A percentile compares a stretch with the other conserved stretches of the same genome.
Conservation (phyloP, 192 early-diverging fungal species). For the Funneliformis geosporum region DNA sequence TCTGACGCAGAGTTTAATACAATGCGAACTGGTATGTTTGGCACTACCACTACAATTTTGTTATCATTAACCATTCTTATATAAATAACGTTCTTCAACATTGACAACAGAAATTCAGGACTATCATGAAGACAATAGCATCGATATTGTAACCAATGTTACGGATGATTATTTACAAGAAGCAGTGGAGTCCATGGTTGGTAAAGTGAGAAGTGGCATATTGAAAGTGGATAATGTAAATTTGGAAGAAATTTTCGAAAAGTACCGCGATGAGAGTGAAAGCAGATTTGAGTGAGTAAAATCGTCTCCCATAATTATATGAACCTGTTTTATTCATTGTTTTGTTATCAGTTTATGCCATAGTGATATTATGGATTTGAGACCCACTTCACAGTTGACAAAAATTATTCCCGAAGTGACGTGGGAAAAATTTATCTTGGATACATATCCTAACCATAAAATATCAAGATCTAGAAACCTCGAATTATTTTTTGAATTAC, state of each 20-base stretch:
- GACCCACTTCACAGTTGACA: conserved; percentile 15
- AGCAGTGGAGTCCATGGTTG: conserved; percentile 15
- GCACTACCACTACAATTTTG: conserved; percentile 18
- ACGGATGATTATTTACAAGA: conserved; percentile 25
- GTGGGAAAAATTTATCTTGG: conserved; percentile 9
- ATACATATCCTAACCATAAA: conserved; percentile 24
- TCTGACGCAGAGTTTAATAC: conserved; percentile 23
- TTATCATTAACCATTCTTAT: conserved; percentile 28
- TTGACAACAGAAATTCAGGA: not conserved
- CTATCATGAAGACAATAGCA: not conserved
- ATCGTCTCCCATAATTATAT: conserved; percentile 11
- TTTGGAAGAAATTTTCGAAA: conserved; percentile 30
- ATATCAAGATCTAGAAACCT: conserved; percentile 17
- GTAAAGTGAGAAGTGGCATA: conserved; percentile 9
- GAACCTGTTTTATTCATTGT: conserved; percentile 8
- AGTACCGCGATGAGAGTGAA: conserved; percentile 24
- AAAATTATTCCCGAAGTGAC: conserved; percentile 11
- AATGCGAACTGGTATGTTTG: conserved; percentile 23
- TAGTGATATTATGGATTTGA: conserved; percentile 24
- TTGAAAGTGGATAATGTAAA: conserved; percentile 17
- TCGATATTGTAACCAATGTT: conserved; percentile 12
- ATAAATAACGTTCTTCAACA: not conserved
- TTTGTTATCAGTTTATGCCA: conserved; percentile 24
- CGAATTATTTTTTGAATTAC: conserved; percentile 17
- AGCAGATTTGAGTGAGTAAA: conserved; percentile 18